Percentiles rank a stretch among this genome's conserved stretches.
Conservation (phyloP, 2,329 filamentous ascomycete genomes). For the Aspergillus transmontanensis region DNA sequence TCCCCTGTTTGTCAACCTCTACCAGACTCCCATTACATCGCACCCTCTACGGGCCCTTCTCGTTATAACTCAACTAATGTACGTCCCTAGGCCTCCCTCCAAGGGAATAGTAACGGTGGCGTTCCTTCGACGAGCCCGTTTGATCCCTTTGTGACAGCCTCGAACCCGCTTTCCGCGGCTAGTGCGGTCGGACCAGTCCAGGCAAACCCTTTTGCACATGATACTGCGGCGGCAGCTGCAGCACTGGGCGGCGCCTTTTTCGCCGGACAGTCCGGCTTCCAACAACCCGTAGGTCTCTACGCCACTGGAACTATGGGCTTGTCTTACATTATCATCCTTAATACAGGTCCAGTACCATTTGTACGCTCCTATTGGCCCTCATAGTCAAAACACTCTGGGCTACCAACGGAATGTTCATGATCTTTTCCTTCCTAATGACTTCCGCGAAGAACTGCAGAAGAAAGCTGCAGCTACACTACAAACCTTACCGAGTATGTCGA, state of each 20-base stretch:
- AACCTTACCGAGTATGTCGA: slow-evolving; percentile 70
- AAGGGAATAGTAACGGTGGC: slow-evolving; percentile 52
- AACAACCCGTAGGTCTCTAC: slow-evolving; percentile 61
- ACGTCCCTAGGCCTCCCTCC: slow-evolving; percentile 34
- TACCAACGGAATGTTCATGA: slow-evolving; percentile 89
- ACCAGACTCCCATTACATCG: background rate
- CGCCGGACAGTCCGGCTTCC: slow-evolving; percentile 58
- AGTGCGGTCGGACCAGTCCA: slow-evolving; percentile 49
- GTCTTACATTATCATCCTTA: slow-evolving; percentile 1
- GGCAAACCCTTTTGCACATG: slow-evolving; percentile 78
- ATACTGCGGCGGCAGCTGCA: slow-evolving; percentile 52
- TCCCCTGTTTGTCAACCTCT: background rate
- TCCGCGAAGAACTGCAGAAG: slow-evolving; percentile 85
- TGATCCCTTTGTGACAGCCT: slow-evolving; percentile 67
- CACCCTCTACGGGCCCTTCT: background rate
- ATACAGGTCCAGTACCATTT: slow-evolving; percentile 83
- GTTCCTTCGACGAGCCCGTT: slow-evolving; percentile 56
- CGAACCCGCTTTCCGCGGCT: slow-evolving; percentile 56
- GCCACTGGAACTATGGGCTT: background rate
- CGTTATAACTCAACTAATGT: slow-evolving; percentile 21
- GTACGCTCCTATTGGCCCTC: slow-evolving; percentile 84
- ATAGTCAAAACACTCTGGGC: slow-evolving; percentile 75
- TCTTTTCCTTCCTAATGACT: slow-evolving; percentile 84
- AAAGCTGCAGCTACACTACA: slow-evolving; percentile 85
- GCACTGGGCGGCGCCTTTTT: slow-evolving; percentile 69